Evolutionary conservation across 2,329 filamentous ascomycete genomes (phyloP).

Genomic region (Exophiala viscosa): DNA sequence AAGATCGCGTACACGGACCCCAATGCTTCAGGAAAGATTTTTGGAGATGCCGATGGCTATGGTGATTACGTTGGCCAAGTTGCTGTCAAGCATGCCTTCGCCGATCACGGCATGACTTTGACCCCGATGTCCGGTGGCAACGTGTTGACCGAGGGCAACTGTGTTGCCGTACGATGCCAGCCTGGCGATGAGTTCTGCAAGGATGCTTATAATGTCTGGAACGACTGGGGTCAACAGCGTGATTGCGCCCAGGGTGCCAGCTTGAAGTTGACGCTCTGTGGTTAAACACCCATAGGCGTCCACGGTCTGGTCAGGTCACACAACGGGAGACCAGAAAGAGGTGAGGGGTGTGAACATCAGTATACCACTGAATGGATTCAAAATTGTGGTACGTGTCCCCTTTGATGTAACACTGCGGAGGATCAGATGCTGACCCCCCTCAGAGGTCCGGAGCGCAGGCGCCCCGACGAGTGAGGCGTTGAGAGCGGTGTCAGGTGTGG

Average conservation of each 20-base stretch:
- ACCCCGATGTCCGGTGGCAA: neutral
- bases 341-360: too few species aligned
- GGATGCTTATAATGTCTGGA: constrained; percentile 12
- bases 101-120: constrained; percentile 11
- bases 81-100: constrained; percentile 11
- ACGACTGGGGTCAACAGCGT: constrained; percentile 15
- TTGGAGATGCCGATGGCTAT: constrained; percentile 7
- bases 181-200: constrained; percentile 13
- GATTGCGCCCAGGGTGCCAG: constrained; percentile 9
- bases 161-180: constrained; percentile 3
- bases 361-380: too few species aligned
- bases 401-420: too few species aligned
- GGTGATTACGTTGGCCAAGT: constrained; percentile 8
- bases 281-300: neutral
- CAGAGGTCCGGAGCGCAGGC: too few species aligned
- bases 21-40: constrained; percentile 3
- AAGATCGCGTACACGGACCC: constrained; percentile 5
- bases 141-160: constrained; percentile 6
- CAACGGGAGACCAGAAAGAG: too few species aligned
- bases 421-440: too few species aligned
- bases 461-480: too few species aligned
- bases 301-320: too few species aligned
- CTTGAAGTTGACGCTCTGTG: constrained; percentile 15
- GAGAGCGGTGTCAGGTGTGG: too few species aligned
- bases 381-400: too few species aligned